These are phyloP conservation scores for Chrysochromulina parva DNA, from an alignment of 78 protist genomes.

Conservation along the genomic window DNA sequence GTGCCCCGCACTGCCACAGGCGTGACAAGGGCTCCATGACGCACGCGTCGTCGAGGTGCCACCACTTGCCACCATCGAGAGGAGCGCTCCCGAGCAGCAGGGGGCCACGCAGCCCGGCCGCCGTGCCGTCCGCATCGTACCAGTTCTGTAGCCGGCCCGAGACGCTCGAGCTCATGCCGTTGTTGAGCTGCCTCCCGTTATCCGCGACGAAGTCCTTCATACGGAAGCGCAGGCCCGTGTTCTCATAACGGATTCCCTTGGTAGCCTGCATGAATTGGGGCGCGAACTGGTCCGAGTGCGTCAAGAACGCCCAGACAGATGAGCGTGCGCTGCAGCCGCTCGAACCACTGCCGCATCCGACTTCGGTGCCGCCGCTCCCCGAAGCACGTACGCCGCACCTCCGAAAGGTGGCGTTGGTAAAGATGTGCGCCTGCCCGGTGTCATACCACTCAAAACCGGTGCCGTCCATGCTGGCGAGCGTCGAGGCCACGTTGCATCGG, in stretches of 20 bases:
- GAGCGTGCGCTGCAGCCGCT: neutral
- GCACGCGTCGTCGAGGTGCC: neutral
- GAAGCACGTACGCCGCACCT: neutral
- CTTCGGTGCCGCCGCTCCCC: no score
- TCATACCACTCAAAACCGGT: conserved; percentile 7
- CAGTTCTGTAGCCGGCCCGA: neutral
- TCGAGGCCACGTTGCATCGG: neutral
- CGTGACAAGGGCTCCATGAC: neutral
- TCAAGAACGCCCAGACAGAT: neutral
- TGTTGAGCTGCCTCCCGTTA: no score
- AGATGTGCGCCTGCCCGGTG: neutral
- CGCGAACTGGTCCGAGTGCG: neutral
- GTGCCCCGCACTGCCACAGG: neutral
- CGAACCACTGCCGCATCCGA: neutral
- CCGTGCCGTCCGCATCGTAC: neutral
- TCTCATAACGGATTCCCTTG: no score
- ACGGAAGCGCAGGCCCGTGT: no score
- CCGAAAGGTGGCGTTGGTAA: neutral
- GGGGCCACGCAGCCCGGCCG: neutral
- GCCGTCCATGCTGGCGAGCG: neutral
- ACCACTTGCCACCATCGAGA: neutral
- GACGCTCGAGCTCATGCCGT: no score
- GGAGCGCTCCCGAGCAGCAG: neutral
- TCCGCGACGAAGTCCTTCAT: no score
- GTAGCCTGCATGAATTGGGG: conserved; percentile 12